A percentile compares a stretch with the other conserved stretches of the same genome.
These are phyloP conservation scores for Umbelopsis sp. DNA, from an alignment of 371 early-diverging fungal genomes.

Conservation along the genomic window DNA sequence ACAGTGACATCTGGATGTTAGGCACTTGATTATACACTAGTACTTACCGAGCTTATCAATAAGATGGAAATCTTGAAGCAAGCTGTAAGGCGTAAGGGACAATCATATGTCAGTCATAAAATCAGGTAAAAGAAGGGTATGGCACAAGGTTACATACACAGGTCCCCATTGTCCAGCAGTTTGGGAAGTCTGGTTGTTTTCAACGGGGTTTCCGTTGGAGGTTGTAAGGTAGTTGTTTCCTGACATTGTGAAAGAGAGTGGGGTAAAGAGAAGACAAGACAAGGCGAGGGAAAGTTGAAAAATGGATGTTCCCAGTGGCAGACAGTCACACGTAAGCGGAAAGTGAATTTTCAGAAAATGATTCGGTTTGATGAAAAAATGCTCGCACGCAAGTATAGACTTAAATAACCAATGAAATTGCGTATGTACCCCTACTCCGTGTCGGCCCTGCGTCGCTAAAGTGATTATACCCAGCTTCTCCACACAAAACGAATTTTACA, in stretches of 20 bases:
- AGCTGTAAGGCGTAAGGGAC: constrained; percentile 11
- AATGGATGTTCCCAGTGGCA: not conserved
- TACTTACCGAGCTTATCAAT: constrained; percentile 23
- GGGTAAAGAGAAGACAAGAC: constrained; percentile 8
- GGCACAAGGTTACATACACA: constrained; percentile 24
- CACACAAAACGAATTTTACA: too few species aligned
- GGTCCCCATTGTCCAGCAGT: constrained; percentile 61
- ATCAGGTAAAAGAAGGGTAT: not conserved
- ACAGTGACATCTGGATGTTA: too few species aligned
- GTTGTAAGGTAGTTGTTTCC: constrained; percentile 35
- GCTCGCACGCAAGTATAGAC: not conserved
- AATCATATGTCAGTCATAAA: constrained; percentile 13
- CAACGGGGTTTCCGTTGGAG: constrained; percentile 66
- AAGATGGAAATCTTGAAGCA: constrained; percentile 18
- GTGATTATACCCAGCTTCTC: too few species aligned
- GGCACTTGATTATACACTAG: not conserved
- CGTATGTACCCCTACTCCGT: not conserved
- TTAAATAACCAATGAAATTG: not conserved
- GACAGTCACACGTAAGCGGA: constrained; percentile 1
- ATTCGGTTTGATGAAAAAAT: not conserved
- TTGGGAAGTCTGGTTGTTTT: constrained; percentile 65
- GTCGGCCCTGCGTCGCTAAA: too few species aligned
- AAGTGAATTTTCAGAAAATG: not conserved
- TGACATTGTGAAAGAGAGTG: constrained; percentile 10
- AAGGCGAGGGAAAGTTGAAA: not conserved